These are phyloP conservation scores for Paracorniculantispora psalliotae DNA, from an alignment of 2,329 filamentous ascomycete species.

Conservation along the genomic window DNA sequence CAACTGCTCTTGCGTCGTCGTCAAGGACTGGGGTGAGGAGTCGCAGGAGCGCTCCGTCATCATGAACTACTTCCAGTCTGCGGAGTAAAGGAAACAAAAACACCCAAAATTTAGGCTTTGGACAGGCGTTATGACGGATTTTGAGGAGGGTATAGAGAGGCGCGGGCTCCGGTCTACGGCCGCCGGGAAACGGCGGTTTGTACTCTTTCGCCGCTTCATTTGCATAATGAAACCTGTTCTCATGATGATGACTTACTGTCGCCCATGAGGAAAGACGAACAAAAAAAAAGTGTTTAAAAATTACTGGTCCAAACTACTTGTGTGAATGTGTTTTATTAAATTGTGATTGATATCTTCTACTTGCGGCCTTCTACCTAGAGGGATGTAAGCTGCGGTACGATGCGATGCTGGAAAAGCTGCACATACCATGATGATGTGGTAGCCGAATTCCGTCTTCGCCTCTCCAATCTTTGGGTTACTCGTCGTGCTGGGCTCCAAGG, in stretches of 20 bases:
- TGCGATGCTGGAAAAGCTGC: neutral
- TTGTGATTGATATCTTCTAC: conserved; percentile 20
- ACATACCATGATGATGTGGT: conserved; percentile 73
- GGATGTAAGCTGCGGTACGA: neutral
- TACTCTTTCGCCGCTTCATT: conserved; percentile 42
- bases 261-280: conserved; percentile 36
- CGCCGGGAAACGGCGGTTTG: conserved; percentile 33
- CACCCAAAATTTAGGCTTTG: conserved; percentile 13
- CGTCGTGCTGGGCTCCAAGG: conserved; percentile 61
- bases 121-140: conserved; percentile 24
- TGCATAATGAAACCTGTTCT: conserved; percentile 38
- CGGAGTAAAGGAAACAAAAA: conserved; percentile 48
- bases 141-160: conserved; percentile 36
- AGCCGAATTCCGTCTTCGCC: conserved; percentile 70
- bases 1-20: conserved; percentile 99
- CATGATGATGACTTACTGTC: conserved; percentile 27
- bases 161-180: conserved; percentile 27
- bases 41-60: conserved; percentile 97
- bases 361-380: conserved; percentile 34
- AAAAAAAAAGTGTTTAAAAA: conserved; percentile 29
- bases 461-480: conserved; percentile 61
- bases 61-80: conserved; percentile 99
- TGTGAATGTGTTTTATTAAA: conserved; percentile 9
- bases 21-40: conserved; percentile 99
- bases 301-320: conserved; percentile 10